phyloP scores from a whole-genome alignment of 2,329 filamentous ascomycete species.

The Colletotrichum horii region DNA sequence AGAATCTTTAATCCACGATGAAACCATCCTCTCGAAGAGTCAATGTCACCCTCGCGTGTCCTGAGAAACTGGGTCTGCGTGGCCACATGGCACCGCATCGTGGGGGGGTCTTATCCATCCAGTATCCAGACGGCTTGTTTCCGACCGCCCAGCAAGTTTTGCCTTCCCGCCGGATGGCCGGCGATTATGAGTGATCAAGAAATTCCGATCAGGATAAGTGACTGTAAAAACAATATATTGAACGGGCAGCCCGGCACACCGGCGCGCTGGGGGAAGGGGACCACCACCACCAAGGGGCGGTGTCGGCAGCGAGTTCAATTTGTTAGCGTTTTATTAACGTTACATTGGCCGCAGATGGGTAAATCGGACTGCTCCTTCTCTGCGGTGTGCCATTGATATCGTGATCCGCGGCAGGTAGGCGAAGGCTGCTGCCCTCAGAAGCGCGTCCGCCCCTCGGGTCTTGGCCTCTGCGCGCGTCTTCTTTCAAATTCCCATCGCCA shows the following conservation, averaged over 20 bases:
- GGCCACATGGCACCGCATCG: not conserved
- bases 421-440: not conserved
- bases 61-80: not conserved
- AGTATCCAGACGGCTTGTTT: not conserved
- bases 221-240: not conserved
- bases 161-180: not conserved
- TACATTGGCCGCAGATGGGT: not conserved
- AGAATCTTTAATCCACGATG: not conserved
- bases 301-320: not conserved
- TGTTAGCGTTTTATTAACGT: slow-evolving; percentile 7
- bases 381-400: not conserved
- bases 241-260: not conserved
- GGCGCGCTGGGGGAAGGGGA: not conserved
- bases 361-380: not conserved
- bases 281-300: not conserved
- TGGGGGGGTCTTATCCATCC: not conserved
- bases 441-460: not conserved
- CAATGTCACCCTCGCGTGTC: too few species aligned
- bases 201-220: not conserved
- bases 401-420: not conserved
- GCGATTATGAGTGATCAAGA: not conserved
- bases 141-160: not conserved
- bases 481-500: too few species aligned
- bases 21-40: not conserved
- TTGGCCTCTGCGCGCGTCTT: not conserved